A percentile compares a stretch with the other conserved stretches of the same genome.
phyloP scores from a whole-genome alignment of 2,329 filamentous ascomycete species.

The Rachicladosporium sp. region DNA sequence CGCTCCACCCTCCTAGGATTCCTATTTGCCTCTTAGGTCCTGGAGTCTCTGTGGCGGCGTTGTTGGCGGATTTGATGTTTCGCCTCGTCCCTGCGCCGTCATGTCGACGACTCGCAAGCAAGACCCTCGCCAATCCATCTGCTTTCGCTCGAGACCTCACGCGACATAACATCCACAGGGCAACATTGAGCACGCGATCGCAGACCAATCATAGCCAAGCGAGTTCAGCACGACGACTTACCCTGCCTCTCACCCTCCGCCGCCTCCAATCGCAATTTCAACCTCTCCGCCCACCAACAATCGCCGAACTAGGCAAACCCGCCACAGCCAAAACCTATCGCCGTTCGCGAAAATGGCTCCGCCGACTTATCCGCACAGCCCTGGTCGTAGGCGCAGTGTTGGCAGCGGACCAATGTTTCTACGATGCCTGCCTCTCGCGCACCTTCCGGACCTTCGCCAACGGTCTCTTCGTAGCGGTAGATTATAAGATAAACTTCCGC shows the following conservation, averaged over 20 bases:
- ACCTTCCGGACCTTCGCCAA: slow-evolving; percentile 70
- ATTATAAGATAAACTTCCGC: slow-evolving; percentile 96
- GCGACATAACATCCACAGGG: neutral
- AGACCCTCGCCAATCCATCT: slow-evolving; percentile 14
- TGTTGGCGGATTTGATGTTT: slow-evolving; percentile 8
- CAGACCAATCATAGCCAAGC: too few species aligned
- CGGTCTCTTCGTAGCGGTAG: slow-evolving; percentile 68
- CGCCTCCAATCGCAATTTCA: slow-evolving; percentile 27
- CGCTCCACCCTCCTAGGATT: too few species aligned
- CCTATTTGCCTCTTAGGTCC: too few species aligned
- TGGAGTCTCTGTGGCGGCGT: too few species aligned
- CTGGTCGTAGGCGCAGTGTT: slow-evolving; percentile 51
- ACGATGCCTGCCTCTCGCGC: slow-evolving; percentile 66
- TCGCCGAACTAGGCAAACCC: slow-evolving; percentile 63
- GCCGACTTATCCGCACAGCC: slow-evolving; percentile 54
- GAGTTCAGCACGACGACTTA: too few species aligned
- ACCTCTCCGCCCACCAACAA: slow-evolving; percentile 54
- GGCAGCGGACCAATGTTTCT: slow-evolving; percentile 58
- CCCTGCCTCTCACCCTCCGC: too few species aligned
- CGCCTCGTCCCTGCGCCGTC: slow-evolving; percentile 13
- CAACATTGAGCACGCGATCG: slow-evolving; percentile 5
- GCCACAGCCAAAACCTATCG: slow-evolving; percentile 58
- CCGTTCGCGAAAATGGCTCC: slow-evolving; percentile 61
- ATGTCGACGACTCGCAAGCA: slow-evolving; percentile 21
- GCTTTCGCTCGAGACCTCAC: slow-evolving; percentile 13